Evolutionary conservation across 2,329 filamentous ascomycete species (phyloP).

Genomic region (Berkeleyomyces rouxiae): DNA sequence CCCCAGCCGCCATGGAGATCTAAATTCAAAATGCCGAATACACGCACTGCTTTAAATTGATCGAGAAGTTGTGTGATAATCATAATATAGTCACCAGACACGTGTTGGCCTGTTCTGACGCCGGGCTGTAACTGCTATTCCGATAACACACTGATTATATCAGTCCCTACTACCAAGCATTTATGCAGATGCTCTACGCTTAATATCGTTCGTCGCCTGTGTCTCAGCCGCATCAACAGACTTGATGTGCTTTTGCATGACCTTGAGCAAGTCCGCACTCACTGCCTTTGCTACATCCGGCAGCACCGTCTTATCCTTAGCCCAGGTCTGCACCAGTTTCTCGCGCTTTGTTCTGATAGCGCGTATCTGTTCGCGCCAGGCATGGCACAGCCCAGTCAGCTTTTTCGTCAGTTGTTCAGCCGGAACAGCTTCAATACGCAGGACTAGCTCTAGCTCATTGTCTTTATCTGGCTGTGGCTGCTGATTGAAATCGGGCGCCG

Average conservation of each 20-base stretch:
- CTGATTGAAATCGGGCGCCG: slow-evolving; percentile 39
- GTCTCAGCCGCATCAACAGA: slow-evolving; percentile 34
- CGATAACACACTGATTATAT: neutral
- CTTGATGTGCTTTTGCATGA: slow-evolving; percentile 37
- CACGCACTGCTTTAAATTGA: too few species aligned
- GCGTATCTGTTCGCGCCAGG: slow-evolving; percentile 34
- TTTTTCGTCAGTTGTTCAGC: slow-evolving; percentile 29
- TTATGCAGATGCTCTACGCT: slow-evolving; percentile 13
- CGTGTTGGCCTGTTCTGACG: too few species aligned
- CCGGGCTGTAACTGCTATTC: too few species aligned
- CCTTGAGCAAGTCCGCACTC: slow-evolving; percentile 30
- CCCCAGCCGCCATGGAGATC: too few species aligned
- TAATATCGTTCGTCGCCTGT: slow-evolving; percentile 27
- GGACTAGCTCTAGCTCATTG: slow-evolving; percentile 41
- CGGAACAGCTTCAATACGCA: slow-evolving; percentile 36
- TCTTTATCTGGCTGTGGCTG: slow-evolving; percentile 41
- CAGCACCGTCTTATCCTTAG: slow-evolving; percentile 26
- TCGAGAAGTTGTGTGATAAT: too few species aligned
- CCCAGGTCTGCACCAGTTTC: slow-evolving; percentile 33
- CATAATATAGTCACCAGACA: too few species aligned
- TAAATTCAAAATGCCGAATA: too few species aligned
- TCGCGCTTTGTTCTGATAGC: slow-evolving; percentile 31
- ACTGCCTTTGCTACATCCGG: slow-evolving; percentile 34
- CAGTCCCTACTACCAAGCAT: neutral
- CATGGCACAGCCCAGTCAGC: slow-evolving; percentile 30